Base-by-base conservation (phyloP, 129 eudicot species). In the Smallanthus sonchifolius region DNA sequence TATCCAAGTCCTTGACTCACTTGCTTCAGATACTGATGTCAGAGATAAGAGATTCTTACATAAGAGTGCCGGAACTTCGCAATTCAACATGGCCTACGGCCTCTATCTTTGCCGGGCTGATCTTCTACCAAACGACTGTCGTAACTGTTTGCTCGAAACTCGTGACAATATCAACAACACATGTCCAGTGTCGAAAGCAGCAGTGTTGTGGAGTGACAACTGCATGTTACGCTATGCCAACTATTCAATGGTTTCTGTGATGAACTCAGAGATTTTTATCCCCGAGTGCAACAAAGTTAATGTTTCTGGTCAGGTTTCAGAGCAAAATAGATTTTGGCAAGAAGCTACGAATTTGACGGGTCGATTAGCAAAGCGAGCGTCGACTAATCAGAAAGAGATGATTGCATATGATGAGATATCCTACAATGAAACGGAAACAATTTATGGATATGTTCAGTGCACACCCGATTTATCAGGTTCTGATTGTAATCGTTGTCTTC, bases 161-260 rank as follows among this genome's bases (percentile, higher is more conserved):
- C 76, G 69, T 19, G 30, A 34, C 1, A 35, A 65, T 24, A 75
- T 75, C 44, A 39, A 49, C 8, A 24, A 24, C 4, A 38, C 56
- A 39, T 75, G 73, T 44, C 73, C 66, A n/a, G 7, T 24, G 3
- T 65, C 79, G 7, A 75, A 49, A 65, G 73, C 45, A 0, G 80
- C 74, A 34, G 67, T 75, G 0, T 28, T 24, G 1, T 75, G 80
- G 74, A 75, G 34, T 1, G 80, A 75, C 42, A 11, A 39, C 67
- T 75, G 80, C 19, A 75, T 75, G 80, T 19, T 74, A 63, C 78
- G 47, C 43, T 74, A 34, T 11, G 70, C 78, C 47, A 62, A 74
- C 43, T 47, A 38, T 10, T 51, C 79, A 2, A 49, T 75, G 56
- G 32, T 5, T 8, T 65, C 65, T 1, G 51, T 14, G 34, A 65